Conservation (phyloP, 768 basidiomycete species). For the Boletus sp. region DNA sequence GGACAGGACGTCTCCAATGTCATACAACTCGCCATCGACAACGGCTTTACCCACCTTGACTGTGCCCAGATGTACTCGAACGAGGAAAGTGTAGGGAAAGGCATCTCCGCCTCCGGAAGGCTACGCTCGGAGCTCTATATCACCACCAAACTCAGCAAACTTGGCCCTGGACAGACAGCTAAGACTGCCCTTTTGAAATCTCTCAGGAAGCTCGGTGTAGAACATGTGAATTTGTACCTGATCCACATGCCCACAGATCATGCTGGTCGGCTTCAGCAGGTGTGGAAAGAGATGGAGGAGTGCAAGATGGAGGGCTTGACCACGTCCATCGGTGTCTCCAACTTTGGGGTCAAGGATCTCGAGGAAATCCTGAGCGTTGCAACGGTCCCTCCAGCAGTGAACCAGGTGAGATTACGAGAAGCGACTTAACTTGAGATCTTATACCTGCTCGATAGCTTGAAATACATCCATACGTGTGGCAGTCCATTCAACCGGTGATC, state of each 20-base stretch:
- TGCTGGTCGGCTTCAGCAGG: background rate
- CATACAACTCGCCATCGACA: background rate
- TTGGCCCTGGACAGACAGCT: background rate
- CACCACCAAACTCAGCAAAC: background rate
- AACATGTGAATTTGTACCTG: background rate
- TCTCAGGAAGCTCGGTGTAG: background rate
- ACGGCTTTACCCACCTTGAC: background rate
- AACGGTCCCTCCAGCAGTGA: background rate
- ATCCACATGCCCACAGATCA: background rate
- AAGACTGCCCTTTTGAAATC: background rate
- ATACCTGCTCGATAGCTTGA: background rate
- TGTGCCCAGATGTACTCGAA: conserved; percentile 5
- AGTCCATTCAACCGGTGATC: conserved; percentile 3
- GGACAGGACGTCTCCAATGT: background rate
- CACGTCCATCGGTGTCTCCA: conserved; percentile 2
- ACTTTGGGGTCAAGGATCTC: background rate
- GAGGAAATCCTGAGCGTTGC: conserved; percentile 1
- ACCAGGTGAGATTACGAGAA: background rate
- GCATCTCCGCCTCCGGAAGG: background rate
- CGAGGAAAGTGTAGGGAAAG: conserved; percentile 3
- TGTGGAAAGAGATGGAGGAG: background rate
- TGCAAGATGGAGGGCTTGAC: conserved; percentile 3
- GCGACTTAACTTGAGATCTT: background rate
- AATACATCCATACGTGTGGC: conserved; percentile 1
- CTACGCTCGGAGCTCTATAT: background rate